Conservation (phyloP, 2,329 filamentous ascomycete genomes). For the Diaporthe sp. region DNA sequence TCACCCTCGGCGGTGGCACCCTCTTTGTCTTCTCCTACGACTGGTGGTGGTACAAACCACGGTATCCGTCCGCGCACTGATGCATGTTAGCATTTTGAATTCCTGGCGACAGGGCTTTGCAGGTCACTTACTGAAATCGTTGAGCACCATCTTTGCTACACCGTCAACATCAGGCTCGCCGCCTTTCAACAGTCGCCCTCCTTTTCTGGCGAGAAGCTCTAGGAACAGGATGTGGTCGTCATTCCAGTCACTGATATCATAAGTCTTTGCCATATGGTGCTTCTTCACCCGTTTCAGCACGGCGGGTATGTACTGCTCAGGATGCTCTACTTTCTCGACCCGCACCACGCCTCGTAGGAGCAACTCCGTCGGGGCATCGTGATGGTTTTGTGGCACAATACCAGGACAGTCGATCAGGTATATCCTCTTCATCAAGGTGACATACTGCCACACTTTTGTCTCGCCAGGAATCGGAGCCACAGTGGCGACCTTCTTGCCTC, state of each 20-base stretch:
- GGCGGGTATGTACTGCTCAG: conserved; percentile 93
- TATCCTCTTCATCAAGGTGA: conserved; percentile 86
- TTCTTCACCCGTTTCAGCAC: conserved; percentile 85
- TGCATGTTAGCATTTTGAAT: neutral
- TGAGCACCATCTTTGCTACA: conserved; percentile 96
- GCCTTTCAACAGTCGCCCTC: conserved; percentile 86
- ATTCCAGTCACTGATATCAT: conserved; percentile 85
- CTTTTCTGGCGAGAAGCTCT: conserved; percentile 88
- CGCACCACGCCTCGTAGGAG: conserved; percentile 91
- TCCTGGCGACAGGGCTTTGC: neutral
- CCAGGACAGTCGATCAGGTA: conserved; percentile 97
- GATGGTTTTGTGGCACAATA: conserved; percentile 90
- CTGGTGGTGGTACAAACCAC: conserved; percentile 91
- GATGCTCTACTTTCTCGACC: conserved; percentile 96
- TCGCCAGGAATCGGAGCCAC: conserved; percentile 96
- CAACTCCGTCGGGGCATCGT: conserved; percentile 88
- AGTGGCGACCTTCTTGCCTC: conserved; percentile 93
- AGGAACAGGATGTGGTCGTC: conserved; percentile 86
- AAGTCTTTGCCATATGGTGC: conserved; percentile 92
- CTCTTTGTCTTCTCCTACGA: conserved; percentile 65
- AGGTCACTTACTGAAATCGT: conserved; percentile 76
- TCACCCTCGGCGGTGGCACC: conserved; percentile 64
- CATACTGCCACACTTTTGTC: conserved; percentile 96
- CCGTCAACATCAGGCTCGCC: conserved; percentile 97
- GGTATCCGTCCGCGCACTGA: conserved; percentile 88